phyloP scores from a whole-genome alignment of 1,284 basidiomycete species.

The Fomitopsis palustris region DNA sequence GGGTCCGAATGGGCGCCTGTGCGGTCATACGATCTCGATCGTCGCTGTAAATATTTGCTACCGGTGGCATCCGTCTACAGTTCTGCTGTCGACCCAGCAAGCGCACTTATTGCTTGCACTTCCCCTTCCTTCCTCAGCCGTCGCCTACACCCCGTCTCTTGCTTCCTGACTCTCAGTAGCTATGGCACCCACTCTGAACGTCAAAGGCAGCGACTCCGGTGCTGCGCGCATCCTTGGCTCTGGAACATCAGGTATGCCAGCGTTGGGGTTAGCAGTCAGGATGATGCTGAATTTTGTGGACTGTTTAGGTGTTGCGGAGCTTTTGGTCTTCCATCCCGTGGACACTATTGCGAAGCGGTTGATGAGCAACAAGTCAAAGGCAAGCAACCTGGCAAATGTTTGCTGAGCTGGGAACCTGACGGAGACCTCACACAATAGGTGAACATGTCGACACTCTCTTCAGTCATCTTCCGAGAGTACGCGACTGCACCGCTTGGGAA shows the following conservation, averaged over 20 bases:
- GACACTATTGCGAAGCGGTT: slow-evolving; percentile 97
- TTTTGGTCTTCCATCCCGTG: slow-evolving; percentile 88
- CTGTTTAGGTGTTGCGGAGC: slow-evolving; percentile 82
- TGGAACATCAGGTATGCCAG: slow-evolving; percentile 76
- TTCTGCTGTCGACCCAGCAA: neutral
- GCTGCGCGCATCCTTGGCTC: slow-evolving; percentile 91
- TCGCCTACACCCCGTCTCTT: neutral
- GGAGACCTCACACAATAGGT: slow-evolving; percentile 41
- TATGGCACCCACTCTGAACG: slow-evolving; percentile 63
- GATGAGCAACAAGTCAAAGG: slow-evolving; percentile 94
- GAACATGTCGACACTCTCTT: slow-evolving; percentile 56
- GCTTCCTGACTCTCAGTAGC: neutral
- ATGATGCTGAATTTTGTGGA: neutral
- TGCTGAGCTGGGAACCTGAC: neutral
- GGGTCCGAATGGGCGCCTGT: neutral
- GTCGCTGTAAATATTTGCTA: neutral
- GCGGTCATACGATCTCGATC: neutral
- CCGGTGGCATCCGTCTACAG: neutral
- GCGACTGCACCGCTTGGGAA: slow-evolving; percentile 66
- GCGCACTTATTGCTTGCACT: neutral
- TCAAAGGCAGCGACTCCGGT: slow-evolving; percentile 82
- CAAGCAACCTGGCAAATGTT: slow-evolving; percentile 21
- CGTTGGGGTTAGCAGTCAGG: neutral
- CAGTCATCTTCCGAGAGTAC: slow-evolving; percentile 87
- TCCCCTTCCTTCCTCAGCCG: neutral